Base-by-base conservation (phyloP, 768 basidiomycete species). In the Vararia minispora region DNA sequence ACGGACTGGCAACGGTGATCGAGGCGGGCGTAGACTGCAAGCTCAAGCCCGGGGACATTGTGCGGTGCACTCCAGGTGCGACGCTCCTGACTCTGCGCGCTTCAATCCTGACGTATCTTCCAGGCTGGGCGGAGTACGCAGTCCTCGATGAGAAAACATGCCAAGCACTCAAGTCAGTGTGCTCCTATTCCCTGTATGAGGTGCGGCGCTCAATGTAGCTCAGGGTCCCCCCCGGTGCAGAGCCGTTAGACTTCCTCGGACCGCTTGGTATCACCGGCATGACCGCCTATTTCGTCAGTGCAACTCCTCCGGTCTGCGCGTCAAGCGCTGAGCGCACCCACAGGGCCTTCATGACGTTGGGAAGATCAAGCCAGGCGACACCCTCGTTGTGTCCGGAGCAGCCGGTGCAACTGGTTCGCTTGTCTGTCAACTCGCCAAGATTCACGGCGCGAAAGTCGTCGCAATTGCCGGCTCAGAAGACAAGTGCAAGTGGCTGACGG, bases 351-450 rank as follows among this genome's bases (percentile, higher is more conserved):
- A 76, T 55, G 84, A 88, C 34, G 66, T 94, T 32, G 88, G 79
- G 12, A 58, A 84, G 43, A 58, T 92, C 51, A 84, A 92, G 55
- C 57, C 77, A 0, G 89, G 90, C 10, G 90, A 97, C 43, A 85
- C 73, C 0, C 72, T 94, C 34, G 70, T 97, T 17, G 81, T 81
- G 9, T 87, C 87, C 1, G 92, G 89, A 14, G 92, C 92, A 2
- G 92, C 94, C 7, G 92, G 91, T 8, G 79, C 90, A 1, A 85
- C 87, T 8, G 88, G 90, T n/a, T 72, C 77, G 8, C 57, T 87
- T 40, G 84, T 67, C 10, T 90, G 88, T 58, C 89, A 91, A 48
- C 66, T 91, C 14, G 89, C 83, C 32, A 88, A 87, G 57, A 66
- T 73, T 21, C 62, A 67, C 9, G 88, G 82, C 40, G 85, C 84